Evolutionary conservation across 148 eudicot genomes (phyloP).

Genomic region (Camellia japonica): DNA sequence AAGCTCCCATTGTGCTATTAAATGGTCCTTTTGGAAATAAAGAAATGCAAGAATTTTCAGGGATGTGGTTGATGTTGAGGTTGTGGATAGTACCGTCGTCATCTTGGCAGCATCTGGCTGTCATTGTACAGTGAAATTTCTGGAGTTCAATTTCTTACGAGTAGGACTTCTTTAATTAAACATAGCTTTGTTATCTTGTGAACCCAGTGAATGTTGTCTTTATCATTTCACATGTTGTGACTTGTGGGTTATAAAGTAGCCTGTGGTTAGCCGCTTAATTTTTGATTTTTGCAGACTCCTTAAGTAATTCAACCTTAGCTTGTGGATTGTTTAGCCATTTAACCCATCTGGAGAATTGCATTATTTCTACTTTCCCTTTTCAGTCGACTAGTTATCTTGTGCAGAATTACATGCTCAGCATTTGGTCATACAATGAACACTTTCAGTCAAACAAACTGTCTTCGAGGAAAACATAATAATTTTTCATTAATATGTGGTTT

Average conservation of each 20-base stretch:
- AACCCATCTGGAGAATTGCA: neutral
- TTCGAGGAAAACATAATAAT: neutral
- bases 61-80: neutral
- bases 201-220: neutral
- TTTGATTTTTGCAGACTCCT: conserved; percentile 4
- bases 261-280: neutral
- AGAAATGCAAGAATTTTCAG: neutral
- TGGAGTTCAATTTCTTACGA: neutral
- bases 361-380: neutral
- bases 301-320: neutral
- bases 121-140: neutral
- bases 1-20: neutral
- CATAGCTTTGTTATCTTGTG: neutral
- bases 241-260: neutral
- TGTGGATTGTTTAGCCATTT: neutral
- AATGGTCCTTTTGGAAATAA: neutral
- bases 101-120: neutral
- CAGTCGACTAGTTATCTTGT: neutral
- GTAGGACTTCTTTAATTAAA: neutral
- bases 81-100: neutral
- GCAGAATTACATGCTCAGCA: neutral
- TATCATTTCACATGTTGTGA: neutral
- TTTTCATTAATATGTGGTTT: neutral
- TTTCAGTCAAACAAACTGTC: neutral
- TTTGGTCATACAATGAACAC: neutral